Evolutionary conservation across 202 grass and related monocot genomes (phyloP).

Genomic region (Schoenoplectus triqueter): DNA sequence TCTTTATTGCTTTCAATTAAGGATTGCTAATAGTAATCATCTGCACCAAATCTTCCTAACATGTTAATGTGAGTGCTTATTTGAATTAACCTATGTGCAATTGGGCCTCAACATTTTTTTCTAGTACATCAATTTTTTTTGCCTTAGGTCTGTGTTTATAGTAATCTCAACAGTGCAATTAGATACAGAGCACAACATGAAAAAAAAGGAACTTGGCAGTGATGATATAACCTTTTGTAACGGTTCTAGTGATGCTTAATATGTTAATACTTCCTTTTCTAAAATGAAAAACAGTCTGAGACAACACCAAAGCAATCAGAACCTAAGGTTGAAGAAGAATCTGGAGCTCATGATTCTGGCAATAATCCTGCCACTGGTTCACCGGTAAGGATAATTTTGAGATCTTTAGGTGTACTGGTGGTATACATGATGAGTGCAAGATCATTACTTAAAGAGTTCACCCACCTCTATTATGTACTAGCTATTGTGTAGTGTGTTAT

Average conservation of each 20-base stretch:
- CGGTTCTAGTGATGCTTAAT: constrained; percentile 14
- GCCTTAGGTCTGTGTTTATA: background rate
- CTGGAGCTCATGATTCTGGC: constrained; percentile 24
- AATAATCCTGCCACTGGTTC: constrained; percentile 27
- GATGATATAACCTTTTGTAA: constrained; percentile 20
- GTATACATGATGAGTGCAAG: constrained; percentile 6
- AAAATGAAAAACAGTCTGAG: constrained; percentile 33
- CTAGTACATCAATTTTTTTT: background rate
- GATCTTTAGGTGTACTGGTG: background rate
- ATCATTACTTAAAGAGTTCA: background rate
- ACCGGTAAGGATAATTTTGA: constrained; percentile 13
- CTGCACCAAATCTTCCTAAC: background rate
- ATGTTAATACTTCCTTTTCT: background rate
- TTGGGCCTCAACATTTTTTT: background rate
- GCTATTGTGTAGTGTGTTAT: background rate
- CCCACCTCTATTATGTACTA: background rate
- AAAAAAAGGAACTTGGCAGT: background rate
- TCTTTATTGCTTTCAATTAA: constrained; percentile 26
- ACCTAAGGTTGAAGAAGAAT: constrained; percentile 16
- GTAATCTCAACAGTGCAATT: background rate
- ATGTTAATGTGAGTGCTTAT: background rate
- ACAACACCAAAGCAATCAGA: constrained; percentile 12
- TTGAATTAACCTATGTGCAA: background rate
- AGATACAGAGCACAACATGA: background rate
- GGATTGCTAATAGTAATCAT: background rate